These are phyloP conservation scores for Eruca vesicaria DNA, from an alignment of 441 rosid genomes.

Conservation along the genomic window DNA sequence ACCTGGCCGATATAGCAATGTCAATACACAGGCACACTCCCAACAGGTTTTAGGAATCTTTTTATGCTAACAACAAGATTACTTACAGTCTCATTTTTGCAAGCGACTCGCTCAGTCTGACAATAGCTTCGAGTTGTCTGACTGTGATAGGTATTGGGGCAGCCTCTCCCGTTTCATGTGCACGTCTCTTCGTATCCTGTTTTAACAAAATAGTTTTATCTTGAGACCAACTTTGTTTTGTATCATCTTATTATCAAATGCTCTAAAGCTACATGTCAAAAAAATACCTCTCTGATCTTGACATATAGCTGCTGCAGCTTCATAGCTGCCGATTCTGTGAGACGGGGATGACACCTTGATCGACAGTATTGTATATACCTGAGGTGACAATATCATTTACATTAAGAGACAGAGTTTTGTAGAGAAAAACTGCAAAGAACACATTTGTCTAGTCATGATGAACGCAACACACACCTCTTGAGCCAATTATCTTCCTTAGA, in stretches of 20 bases:
- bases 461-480: constrained; percentile 55
- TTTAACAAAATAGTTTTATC: not conserved
- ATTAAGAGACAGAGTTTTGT: constrained; percentile 21
- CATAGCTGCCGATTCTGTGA: constrained; percentile 72
- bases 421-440: not conserved
- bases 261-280: not conserved
- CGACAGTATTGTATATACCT: constrained; percentile 89
- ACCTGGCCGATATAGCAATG: constrained; percentile 43
- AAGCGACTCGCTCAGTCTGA: constrained; percentile 89
- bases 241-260: constrained; percentile 1
- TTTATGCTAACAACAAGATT: not conserved
- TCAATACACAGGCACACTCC: not conserved
- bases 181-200: constrained; percentile 93
- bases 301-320: constrained; percentile 83
- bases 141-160: constrained; percentile 91
- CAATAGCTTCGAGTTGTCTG: constrained; percentile 93
- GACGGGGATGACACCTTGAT: constrained; percentile 79
- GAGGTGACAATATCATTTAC: constrained; percentile 25
- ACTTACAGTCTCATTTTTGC: constrained; percentile 97
- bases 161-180: constrained; percentile 94
- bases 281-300: constrained; percentile 75
- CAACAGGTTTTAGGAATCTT: not conserved
- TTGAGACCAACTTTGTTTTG: not conserved
- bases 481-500: constrained; percentile 93
- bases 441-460: not conserved